A percentile compares a stretch with the other conserved stretches of the same genome.
These are phyloP conservation scores for Hypoxylon sp. DNA, from an alignment of 2,329 filamentous ascomycete genomes.

Conservation along the genomic window DNA sequence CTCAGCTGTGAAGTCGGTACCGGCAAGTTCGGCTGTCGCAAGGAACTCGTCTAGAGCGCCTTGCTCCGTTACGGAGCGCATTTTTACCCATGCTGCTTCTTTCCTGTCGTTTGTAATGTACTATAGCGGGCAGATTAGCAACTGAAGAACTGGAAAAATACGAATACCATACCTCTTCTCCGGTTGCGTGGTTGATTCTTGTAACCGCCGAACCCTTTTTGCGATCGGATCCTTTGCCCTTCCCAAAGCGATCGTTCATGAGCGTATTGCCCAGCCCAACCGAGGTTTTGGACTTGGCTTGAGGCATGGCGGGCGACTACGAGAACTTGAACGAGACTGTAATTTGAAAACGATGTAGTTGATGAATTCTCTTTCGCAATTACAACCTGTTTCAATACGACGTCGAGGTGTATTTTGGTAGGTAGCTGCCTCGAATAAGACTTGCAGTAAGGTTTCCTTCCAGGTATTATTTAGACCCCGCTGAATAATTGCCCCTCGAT, in stretches of 20 bases:
- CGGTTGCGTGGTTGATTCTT: slow-evolving; percentile 81
- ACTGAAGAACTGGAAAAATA: not conserved
- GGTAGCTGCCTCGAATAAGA: not conserved
- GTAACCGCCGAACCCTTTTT: slow-evolving; percentile 73
- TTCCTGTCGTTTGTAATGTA: slow-evolving; percentile 93
- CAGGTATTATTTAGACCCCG: slow-evolving; percentile 23
- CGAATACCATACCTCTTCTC: slow-evolving; percentile 71
- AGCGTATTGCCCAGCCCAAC: slow-evolving; percentile 96
- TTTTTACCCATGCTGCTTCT: slow-evolving; percentile 97
- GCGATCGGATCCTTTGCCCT: slow-evolving; percentile 86
- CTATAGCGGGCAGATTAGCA: slow-evolving; percentile 52
- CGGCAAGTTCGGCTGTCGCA: slow-evolving; percentile 94
- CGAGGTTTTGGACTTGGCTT: slow-evolving; percentile 92
- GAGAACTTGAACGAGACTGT: not conserved
- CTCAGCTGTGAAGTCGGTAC: slow-evolving; percentile 97
- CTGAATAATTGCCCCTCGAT: slow-evolving; percentile 63
- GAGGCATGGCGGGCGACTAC: slow-evolving; percentile 61
- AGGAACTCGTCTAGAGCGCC: slow-evolving; percentile 96
- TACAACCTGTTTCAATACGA: slow-evolving; percentile 1
- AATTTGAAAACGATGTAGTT: not conserved
- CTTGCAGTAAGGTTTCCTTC: slow-evolving; percentile 16
- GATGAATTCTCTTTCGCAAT: slow-evolving; percentile 1
- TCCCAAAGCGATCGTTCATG: slow-evolving; percentile 99
- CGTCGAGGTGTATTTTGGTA: slow-evolving; percentile 15
- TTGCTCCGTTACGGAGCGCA: slow-evolving; percentile 98